Percentiles rank a stretch among this genome's conserved stretches.
Conservation (phyloP, 805 yeast genomes). For the Ogataea henricii region DNA sequence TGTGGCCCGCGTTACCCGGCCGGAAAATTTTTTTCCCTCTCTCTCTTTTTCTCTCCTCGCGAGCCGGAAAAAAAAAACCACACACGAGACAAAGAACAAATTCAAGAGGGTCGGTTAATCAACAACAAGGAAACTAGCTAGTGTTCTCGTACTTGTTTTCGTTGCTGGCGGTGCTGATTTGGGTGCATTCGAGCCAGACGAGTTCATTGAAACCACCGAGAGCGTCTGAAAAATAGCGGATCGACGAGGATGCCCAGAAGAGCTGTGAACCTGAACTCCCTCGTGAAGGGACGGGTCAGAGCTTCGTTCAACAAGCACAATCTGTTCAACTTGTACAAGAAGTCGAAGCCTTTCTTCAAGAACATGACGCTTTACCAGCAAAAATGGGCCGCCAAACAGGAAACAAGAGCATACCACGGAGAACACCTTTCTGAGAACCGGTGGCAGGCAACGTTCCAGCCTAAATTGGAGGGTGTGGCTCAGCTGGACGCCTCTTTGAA, state of each 20-base stretch:
- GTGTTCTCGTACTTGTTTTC: not conserved
- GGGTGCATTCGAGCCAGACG: not conserved
- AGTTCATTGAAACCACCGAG: not conserved
- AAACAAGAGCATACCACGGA: slow-evolving; percentile 94
- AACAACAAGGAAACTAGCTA: not conserved
- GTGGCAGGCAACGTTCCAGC: slow-evolving; percentile 71
- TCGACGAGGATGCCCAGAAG: slow-evolving; percentile 32
- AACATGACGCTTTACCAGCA: slow-evolving; percentile 82
- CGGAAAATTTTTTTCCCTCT: slow-evolving; percentile 5
- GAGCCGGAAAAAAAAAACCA: not conserved
- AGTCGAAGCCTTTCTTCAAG: slow-evolving; percentile 52
- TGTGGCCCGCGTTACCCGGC: slow-evolving; percentile 6
- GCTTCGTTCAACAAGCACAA: slow-evolving; percentile 91
- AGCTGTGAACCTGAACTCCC: slow-evolving; percentile 32
- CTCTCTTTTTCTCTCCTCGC: not conserved
- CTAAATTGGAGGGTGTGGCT: slow-evolving; percentile 79
- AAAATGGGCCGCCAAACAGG: slow-evolving; percentile 88
- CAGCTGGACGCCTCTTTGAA: slow-evolving; percentile 81
- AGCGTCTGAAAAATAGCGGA: not conserved
- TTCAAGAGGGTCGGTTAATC: not conserved
- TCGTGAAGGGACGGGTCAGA: slow-evolving; percentile 55
- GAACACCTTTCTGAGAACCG: slow-evolving; percentile 85
- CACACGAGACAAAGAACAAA: too few species aligned
- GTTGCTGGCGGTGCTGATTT: not conserved
- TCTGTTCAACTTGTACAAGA: slow-evolving; percentile 84